Base-by-base conservation (phyloP, 257 asterid species). In the Rubia yunnanensis region DNA sequence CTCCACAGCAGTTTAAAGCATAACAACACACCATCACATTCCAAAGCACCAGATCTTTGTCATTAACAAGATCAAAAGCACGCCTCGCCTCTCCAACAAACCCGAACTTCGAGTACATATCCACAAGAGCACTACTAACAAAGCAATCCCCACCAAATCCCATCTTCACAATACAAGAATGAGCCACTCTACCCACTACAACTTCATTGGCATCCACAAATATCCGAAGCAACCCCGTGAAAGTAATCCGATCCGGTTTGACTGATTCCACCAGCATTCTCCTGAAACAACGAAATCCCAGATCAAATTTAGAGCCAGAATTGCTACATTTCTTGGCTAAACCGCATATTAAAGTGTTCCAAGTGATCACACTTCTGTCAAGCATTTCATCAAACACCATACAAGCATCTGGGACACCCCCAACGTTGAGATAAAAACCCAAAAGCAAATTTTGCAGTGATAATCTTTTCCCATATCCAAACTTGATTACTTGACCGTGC, bases 11-110 rank as follows among this genome's bases (percentile, higher is more conserved):
- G 72, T 74, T 78, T 26, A 20, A 8, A 26, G 52, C 55, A 54
- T 74, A 72, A 49, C 78, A 63, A 49, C 77, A 74, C 52, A 78
- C 20, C 77, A 78, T 68, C 60, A 68, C 77, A 65, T 74, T 78
- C 73, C 80, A 74, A 24, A 65, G 62, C 69, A 78, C 71, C 70
- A 74, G 44, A 69, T 74, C 80, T 68, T 48, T 70, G 3, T 28
- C 46, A 30, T 13, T 10, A 36, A 34, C 63, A 63, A 57, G 46
- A 65, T 68, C 58, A 60, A 78, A 76, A 72, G 36, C 78, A 60
- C 30, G 44, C 75, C 66, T 74, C 5, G 83, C 83, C 20, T 78
- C 75, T 39, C 48, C 64, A 35, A 78, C 68, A 34, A 71, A 54
- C 46, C 77, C 70, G 58, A 74, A 55, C 49, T 78, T 74, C 13